Base-by-base conservation (phyloP, 352 stramenopile genomes). In the Pythium utonaiense region DNA sequence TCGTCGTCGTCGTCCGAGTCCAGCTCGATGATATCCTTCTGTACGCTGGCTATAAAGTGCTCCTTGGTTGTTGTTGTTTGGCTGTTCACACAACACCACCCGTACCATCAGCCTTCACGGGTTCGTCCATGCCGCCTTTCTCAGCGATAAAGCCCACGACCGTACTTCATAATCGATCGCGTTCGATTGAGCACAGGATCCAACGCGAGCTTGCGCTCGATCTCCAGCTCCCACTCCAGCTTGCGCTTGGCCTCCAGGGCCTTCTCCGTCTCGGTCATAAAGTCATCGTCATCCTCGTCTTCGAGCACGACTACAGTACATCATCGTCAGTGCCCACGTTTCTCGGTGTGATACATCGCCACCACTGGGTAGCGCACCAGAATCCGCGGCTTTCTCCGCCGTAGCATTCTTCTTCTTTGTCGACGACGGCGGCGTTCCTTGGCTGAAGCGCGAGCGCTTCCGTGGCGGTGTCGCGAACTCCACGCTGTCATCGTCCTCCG, bases 121-220 rank as follows among this genome's bases (percentile, higher is more conserved):
- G n/a, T n/a, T n/a, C n/a, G n/a, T n/a, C n/a, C 10, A 22, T 8
- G 3, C 16, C 25, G 4, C 21, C 41, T 19, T 44, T 54, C 21
- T 40, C 38, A 12, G 7, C 13, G 48, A 10, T 38, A 7, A 44
- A 53, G 42, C 22, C 40, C 69, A 2, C 16, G 12, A 17, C 70
- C 64, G 19, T 63, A 86, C 58, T 62, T 75, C 61, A 91, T 83
- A 41, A 89, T 82, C 12, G 69, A 74, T 38, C 79, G 68, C 24
- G 81, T 86, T 51, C 86, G 74, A 51, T 72, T 86, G 21, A 91
- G 62, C 56, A 88, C 48, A 27, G 69, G 71, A 60, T 91, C 81
- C 33, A 79, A 66, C 16, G 75, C 69, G 31, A 91, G 62, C 27
- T 68, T 72, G 50, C 70, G 58, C 19, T 69, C 53, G 45, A 91